phyloP scores from a whole-genome alignment of 2,329 filamentous ascomycete species.

The Aureobasidium namibiae region DNA sequence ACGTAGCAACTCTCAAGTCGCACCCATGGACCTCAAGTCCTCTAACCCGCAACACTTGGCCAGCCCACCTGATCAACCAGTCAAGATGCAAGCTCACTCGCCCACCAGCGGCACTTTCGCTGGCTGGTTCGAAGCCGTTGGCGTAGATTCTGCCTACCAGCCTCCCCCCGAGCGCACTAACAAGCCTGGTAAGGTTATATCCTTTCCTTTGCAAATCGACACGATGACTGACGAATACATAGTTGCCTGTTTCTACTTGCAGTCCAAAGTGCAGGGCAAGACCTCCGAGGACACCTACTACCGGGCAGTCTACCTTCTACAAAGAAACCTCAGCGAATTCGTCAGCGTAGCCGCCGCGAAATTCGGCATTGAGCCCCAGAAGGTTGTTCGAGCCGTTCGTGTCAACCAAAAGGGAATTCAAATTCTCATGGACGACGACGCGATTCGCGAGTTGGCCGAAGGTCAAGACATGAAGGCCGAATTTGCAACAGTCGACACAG shows the following conservation, averaged over 20 bases:
- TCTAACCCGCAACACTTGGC: slow-evolving; percentile 31
- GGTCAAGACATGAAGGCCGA: slow-evolving; percentile 80
- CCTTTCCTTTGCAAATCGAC: slow-evolving; percentile 5
- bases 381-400: slow-evolving; percentile 63
- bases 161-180: slow-evolving; percentile 64
- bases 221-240: slow-evolving; percentile 18
- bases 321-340: slow-evolving; percentile 68
- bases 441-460: slow-evolving; percentile 73
- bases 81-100: slow-evolving; percentile 47
- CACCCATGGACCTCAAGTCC: slow-evolving; percentile 40
- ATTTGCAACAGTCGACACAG: slow-evolving; percentile 48
- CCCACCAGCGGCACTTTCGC: slow-evolving; percentile 59
- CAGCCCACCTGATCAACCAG: slow-evolving; percentile 43
- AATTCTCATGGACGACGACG: slow-evolving; percentile 84
- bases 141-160: slow-evolving; percentile 78
- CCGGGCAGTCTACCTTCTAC: slow-evolving; percentile 75
- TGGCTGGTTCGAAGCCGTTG: slow-evolving; percentile 84
- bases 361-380: slow-evolving; percentile 66
- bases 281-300: slow-evolving; percentile 55
- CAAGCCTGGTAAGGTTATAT: slow-evolving; percentile 51
- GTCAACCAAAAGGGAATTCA: slow-evolving; percentile 67
- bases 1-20: slow-evolving; percentile 45
- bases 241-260: slow-evolving; percentile 84
- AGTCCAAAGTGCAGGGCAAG: slow-evolving; percentile 44
- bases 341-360: slow-evolving; percentile 66